Evolutionary conservation across 306 rosid species (phyloP).

Genomic region (Calophaca sinica): DNA sequence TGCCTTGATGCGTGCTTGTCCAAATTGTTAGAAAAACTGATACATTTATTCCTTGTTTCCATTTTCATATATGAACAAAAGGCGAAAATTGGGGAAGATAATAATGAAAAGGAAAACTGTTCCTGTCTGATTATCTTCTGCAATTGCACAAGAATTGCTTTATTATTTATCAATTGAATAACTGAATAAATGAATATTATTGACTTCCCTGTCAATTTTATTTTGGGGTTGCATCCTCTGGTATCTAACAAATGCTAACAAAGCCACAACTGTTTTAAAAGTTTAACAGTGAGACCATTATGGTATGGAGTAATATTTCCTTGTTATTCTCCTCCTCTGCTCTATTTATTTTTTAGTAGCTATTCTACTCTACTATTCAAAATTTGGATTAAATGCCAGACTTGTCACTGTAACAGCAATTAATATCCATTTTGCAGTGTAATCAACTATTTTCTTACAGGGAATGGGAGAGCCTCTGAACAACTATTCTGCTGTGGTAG

Average conservation of each 20-base stretch:
- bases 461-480: conserved; percentile 99
- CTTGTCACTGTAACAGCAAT: neutral
- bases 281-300: conserved; percentile 6
- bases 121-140: conserved; percentile 7
- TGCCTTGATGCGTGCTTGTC: neutral
- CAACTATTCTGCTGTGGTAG: conserved; percentile 82
- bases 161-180: conserved; percentile 9
- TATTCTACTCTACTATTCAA: conserved; percentile 20
- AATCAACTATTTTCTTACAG: conserved; percentile 48
- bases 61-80: neutral
- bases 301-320: conserved; percentile 15
- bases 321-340: conserved; percentile 1
- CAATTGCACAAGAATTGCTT: neutral
- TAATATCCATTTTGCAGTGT: neutral
- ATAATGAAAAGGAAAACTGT: neutral
- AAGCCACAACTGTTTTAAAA: neutral
- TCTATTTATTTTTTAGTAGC: neutral
- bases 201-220: conserved; percentile 23
- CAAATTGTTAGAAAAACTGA: conserved; percentile 4
- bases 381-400: conserved; percentile 7
- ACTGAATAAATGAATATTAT: neutral
- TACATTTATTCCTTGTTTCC: neutral
- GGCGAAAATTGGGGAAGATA: neutral
- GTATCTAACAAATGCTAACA: neutral
- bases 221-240: conserved; percentile 13